Conservation (phyloP, 352 stramenopile species). For the Pythium periplocum region DNA sequence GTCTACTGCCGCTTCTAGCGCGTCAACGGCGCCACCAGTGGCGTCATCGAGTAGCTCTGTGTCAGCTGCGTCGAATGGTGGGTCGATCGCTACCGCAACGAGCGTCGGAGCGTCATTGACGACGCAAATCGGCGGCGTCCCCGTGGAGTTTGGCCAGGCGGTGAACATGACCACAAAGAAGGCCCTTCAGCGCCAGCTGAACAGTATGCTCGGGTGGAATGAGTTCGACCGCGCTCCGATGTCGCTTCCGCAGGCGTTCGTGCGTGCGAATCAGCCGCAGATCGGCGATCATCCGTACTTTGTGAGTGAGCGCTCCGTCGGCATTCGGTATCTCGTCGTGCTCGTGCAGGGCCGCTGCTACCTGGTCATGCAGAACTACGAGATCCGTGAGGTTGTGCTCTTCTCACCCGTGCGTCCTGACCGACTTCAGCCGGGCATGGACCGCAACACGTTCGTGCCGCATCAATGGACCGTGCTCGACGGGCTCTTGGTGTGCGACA, state of each 20-base stretch:
- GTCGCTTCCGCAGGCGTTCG: conserved; percentile 62
- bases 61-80: no score
- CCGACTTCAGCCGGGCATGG: conserved; percentile 62
- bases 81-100: no score
- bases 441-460: conserved; percentile 63
- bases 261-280: conserved; percentile 68
- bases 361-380: conserved; percentile 78
- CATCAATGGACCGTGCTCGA: conserved; percentile 89
- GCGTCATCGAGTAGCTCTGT: not conserved
- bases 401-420: conserved; percentile 78
- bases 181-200: conserved; percentile 79
- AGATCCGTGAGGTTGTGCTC: conserved; percentile 71
- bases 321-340: conserved; percentile 70
- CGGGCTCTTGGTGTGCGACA: conserved; percentile 75
- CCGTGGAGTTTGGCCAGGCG: conserved; percentile 55
- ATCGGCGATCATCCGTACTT: conserved; percentile 82
- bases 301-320: conserved; percentile 76
- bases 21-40: not conserved
- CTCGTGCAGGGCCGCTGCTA: conserved; percentile 79
- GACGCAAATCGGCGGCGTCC: conserved; percentile 22
- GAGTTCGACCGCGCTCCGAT: conserved; percentile 72
- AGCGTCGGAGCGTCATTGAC: not conserved
- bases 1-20: conserved; percentile 31
- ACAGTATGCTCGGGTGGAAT: conserved; percentile 74
- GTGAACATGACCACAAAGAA: conserved; percentile 73